Evolutionary conservation across 371 early-diverging fungal species (phyloP).

Genomic region (Saksenaea vasiformis): DNA sequence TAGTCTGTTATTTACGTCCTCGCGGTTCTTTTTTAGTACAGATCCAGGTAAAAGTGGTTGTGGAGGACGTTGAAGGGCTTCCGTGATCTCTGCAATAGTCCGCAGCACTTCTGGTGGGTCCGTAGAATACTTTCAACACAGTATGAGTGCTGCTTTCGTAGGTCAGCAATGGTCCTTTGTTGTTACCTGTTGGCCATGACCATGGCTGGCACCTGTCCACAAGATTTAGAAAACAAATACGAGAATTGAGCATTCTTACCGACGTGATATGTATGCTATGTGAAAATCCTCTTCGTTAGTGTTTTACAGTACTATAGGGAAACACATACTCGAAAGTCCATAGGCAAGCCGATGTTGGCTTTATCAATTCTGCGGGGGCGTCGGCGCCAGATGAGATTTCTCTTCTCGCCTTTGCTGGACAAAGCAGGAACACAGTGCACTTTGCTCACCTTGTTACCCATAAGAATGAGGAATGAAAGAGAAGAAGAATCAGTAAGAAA

Average conservation of each 20-base stretch:
- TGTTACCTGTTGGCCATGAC: not conserved
- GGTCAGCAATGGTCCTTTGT: not conserved
- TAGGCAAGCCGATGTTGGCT: constrained; percentile 29
- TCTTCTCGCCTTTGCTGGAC: constrained; percentile 13
- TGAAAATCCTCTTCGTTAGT: not conserved
- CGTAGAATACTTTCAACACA: not conserved
- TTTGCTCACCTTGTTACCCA: constrained; percentile 36
- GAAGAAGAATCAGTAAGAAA: constrained; percentile 11
- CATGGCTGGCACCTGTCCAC: not conserved
- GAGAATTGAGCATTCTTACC: constrained; percentile 21
- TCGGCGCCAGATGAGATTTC: constrained; percentile 13
- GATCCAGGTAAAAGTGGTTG: not conserved
- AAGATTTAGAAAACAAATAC: not conserved
- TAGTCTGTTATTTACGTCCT: not conserved
- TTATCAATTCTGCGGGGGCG: constrained; percentile 25
- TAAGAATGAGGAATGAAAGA: constrained; percentile 6
- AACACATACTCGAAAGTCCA: constrained; percentile 35
- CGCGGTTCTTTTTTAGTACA: not conserved
- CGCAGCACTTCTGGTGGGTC: not conserved
- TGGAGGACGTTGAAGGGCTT: not conserved
- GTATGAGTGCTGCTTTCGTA: not conserved
- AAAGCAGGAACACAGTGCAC: constrained; percentile 25
- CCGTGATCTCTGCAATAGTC: not conserved
- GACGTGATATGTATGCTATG: constrained; percentile 37
- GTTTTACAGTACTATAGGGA: not conserved